phyloP scores from a whole-genome alignment of 1,284 basidiomycete genomes.

The Cryptococcus hybrid region DNA sequence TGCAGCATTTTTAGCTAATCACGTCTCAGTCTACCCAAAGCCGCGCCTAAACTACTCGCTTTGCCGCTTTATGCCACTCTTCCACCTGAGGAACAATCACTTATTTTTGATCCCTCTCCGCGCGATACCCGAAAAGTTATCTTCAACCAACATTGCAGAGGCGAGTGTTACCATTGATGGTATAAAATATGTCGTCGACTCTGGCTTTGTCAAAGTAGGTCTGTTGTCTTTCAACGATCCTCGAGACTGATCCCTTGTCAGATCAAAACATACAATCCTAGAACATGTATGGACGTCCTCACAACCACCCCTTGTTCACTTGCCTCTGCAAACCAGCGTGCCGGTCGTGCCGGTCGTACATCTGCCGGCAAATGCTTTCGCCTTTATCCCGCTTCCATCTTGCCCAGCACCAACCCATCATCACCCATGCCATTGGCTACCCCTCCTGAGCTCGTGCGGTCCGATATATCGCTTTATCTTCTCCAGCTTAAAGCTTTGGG shows the following conservation, averaged over 20 bases:
- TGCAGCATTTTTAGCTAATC: background rate
- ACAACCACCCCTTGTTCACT: constrained; percentile 73
- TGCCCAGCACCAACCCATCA: constrained; percentile 55
- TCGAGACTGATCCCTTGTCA: constrained; percentile 37
- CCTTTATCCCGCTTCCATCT: constrained; percentile 71
- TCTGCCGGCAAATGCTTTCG: constrained; percentile 88
- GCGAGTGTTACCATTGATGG: constrained; percentile 96
- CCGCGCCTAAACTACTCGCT: constrained; percentile 61
- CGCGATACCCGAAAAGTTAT: constrained; percentile 82
- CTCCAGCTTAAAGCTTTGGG: constrained; percentile 92
- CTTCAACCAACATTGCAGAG: constrained; percentile 96
- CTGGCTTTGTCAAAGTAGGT: constrained; percentile 85
- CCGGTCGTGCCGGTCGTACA: constrained; percentile 88
- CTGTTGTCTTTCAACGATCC: constrained; percentile 15
- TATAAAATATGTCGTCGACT: constrained; percentile 92
- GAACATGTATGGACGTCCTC: constrained; percentile 76
- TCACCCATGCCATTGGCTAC: constrained; percentile 60
- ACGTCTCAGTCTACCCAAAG: constrained; percentile 62
- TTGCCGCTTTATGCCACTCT: constrained; percentile 87
- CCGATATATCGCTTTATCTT: constrained; percentile 82
- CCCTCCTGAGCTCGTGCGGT: constrained; percentile 83
- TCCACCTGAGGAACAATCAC: constrained; percentile 77
- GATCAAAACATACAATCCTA: constrained; percentile 81
- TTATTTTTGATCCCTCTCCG: constrained; percentile 74
- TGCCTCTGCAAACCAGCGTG: constrained; percentile 81